phyloP scores from a whole-genome alignment of 768 basidiomycete species.

The Lentinus brumalis region DNA sequence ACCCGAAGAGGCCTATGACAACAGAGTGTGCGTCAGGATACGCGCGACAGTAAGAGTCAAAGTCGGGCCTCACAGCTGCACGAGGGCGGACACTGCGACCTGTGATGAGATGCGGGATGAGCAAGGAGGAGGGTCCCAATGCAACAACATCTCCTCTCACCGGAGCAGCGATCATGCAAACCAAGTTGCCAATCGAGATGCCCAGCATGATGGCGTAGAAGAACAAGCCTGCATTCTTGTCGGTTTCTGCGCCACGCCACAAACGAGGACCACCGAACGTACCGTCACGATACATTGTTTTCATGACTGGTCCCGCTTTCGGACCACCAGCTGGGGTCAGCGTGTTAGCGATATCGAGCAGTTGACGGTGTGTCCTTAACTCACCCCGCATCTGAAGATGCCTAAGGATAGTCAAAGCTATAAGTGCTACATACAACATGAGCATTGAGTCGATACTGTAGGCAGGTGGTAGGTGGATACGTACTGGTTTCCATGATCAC shows the following conservation, averaged over 20 bases:
- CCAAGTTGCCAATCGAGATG: slow-evolving; percentile 4
- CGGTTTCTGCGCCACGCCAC: neutral
- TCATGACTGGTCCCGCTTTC: neutral
- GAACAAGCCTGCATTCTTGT: neutral
- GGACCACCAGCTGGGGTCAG: neutral
- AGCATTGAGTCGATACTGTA: too few species aligned
- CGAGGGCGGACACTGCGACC: neutral
- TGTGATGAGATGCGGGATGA: neutral
- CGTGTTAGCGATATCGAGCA: too few species aligned
- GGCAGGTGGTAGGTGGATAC: neutral
- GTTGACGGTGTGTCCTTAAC: neutral
- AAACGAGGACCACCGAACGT: neutral
- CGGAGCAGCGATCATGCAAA: slow-evolving; percentile 3
- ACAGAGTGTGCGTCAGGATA: neutral
- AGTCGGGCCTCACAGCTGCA: neutral
- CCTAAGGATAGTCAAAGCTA: neutral
- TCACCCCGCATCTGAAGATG: neutral
- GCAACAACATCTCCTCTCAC: neutral
- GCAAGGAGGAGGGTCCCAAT: too few species aligned
- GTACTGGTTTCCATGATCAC: neutral
- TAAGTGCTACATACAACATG: neutral
- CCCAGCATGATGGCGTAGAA: slow-evolving; percentile 9
- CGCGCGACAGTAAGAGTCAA: neutral
- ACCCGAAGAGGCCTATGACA: slow-evolving; percentile 7
- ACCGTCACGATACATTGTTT: slow-evolving; percentile 16